phyloP scores from a whole-genome alignment of 108 stramenopile species.

The Nannochloropsis salina region DNA sequence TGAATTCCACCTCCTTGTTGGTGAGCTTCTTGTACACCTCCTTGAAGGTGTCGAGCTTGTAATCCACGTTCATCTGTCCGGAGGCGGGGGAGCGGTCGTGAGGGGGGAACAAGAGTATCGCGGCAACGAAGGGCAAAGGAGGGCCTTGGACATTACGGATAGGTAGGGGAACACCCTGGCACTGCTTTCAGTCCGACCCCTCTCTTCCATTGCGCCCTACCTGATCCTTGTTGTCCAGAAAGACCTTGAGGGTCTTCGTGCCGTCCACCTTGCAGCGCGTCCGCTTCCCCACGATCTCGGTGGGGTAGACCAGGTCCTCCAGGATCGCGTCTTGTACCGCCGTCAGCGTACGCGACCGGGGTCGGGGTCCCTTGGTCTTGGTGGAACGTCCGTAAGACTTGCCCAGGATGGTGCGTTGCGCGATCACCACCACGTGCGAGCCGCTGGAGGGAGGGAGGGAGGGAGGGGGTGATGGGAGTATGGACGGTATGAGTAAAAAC shows the following conservation, averaged over 20 bases:
- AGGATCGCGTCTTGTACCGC: conserved; percentile 96
- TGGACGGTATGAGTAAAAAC: not conserved
- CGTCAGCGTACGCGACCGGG: conserved; percentile 92
- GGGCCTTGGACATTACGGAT: not conserved
- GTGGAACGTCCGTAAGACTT: conserved; percentile 78
- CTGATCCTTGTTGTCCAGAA: conserved; percentile 87
- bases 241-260: conserved; percentile 88
- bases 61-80: conserved; percentile 82
- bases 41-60: conserved; percentile 88
- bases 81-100: not conserved
- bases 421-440: conserved; percentile 88
- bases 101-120: not conserved
- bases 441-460: conserved; percentile 55
- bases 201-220: not conserved
- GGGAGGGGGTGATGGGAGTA: not conserved
- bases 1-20: conserved; percentile 93
- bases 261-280: conserved; percentile 94
- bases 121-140: not conserved
- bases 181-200: not conserved
- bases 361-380: conserved; percentile 84
- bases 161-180: not conserved
- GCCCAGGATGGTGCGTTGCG: conserved; percentile 94
- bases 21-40: conserved; percentile 97
- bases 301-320: conserved; percentile 97
- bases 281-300: conserved; percentile 98